These are phyloP conservation scores for Fusarium dlaminii DNA, from an alignment of 2,329 filamentous ascomycete species.

Conservation along the genomic window DNA sequence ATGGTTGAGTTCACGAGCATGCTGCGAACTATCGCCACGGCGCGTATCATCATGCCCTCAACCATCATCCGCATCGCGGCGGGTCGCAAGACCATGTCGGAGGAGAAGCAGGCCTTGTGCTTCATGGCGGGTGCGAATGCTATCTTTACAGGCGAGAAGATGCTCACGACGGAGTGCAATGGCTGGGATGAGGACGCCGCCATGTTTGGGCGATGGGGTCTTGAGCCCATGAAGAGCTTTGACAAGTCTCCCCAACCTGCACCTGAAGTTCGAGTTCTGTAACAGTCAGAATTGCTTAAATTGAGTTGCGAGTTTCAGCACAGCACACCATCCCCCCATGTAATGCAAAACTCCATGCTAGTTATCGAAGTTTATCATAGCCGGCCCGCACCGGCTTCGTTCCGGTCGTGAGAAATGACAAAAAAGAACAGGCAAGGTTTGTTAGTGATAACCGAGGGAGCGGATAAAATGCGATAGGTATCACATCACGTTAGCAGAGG, in stretches of 20 bases:
- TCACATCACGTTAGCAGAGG: constrained; percentile 25
- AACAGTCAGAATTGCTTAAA: background rate
- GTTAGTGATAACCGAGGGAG: constrained; percentile 8
- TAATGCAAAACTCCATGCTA: background rate
- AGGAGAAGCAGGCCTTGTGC: constrained; percentile 89
- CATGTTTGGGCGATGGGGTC: constrained; percentile 86
- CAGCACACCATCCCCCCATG: background rate
- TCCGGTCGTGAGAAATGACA: constrained; percentile 12
- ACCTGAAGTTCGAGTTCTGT: constrained; percentile 41
- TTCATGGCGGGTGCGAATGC: constrained; percentile 93
- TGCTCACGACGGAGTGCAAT: constrained; percentile 91
- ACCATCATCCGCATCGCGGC: constrained; percentile 90
- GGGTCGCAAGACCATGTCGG: constrained; percentile 82
- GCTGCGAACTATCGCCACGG: constrained; percentile 84
- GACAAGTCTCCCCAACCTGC: constrained; percentile 46
- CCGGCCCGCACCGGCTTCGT: constrained; percentile 18
- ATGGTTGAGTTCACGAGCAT: constrained; percentile 81
- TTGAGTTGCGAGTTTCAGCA: background rate
- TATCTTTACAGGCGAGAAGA: constrained; percentile 96
- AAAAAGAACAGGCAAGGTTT: background rate
- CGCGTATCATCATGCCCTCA: constrained; percentile 81
- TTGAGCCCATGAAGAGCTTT: constrained; percentile 77
- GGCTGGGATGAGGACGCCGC: constrained; percentile 88
- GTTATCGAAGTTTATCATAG: background rate
- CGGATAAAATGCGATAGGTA: constrained; percentile 7